Percentiles rank a stretch among this genome's conserved stretches.
Conservation (phyloP, 225 moss, liverwort and hornwort species). For the Marchantia polymorpha region DNA sequence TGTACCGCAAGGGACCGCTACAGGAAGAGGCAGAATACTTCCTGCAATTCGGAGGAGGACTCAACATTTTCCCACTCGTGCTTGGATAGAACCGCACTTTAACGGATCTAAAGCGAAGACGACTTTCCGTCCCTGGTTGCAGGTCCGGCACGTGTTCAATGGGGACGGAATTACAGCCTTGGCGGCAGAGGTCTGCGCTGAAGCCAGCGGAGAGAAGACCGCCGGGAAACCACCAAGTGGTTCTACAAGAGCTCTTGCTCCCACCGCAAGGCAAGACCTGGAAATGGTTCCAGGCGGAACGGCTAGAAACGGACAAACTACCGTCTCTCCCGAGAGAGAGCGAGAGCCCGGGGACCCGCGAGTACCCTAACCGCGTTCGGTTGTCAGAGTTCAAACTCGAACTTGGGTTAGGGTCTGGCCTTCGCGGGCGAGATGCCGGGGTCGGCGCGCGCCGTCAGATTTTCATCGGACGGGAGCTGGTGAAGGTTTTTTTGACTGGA, state of each 20-base stretch:
- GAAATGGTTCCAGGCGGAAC: constrained; percentile 2
- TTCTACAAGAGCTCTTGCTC: background rate
- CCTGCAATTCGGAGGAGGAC: too few species aligned
- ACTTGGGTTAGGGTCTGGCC: background rate
- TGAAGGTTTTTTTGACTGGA: background rate
- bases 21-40: too few species aligned
- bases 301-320: constrained; percentile 20
- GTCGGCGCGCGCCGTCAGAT: background rate
- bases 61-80: background rate
- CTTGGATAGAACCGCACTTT: background rate
- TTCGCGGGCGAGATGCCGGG: background rate
- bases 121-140: background rate
- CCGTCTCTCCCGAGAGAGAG: background rate
- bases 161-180: background rate
- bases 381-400: background rate
- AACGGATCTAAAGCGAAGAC: background rate
- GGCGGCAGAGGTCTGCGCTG: background rate
- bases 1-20: too few species aligned
- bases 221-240: background rate
- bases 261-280: constrained; percentile 2
- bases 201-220: background rate
- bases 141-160: background rate
- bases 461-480: background rate
- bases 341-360: background rate
- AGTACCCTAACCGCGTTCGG: constrained; percentile 14